Percentiles rank a stretch among this genome's conserved stretches.
These are phyloP conservation scores for Penicillium coffeae DNA, from an alignment of 495 filamentous ascomycete species.

Conservation along the genomic window DNA sequence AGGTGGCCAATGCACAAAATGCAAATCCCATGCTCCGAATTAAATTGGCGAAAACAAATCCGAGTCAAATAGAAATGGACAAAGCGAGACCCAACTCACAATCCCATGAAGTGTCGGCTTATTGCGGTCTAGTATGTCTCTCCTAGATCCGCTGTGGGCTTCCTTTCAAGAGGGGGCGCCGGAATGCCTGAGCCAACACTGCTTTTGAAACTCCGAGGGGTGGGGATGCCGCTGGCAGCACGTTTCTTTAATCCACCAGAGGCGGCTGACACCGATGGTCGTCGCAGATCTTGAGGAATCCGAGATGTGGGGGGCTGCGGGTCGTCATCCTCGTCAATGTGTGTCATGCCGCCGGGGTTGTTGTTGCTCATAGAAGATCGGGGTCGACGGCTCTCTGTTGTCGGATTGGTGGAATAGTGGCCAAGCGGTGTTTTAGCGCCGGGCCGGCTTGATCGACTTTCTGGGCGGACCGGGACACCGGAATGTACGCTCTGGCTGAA, in stretches of 20 bases:
- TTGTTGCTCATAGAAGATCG: slow-evolving; percentile 48
- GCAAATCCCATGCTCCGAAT: slow-evolving; percentile 2
- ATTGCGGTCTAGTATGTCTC: slow-evolving; percentile 62
- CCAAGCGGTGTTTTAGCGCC: slow-evolving; percentile 61
- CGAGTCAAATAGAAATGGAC: slow-evolving; percentile 4
- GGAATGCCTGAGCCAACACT: slow-evolving; percentile 40
- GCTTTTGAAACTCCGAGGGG: slow-evolving; percentile 48
- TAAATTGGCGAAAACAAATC: slow-evolving; percentile 2
- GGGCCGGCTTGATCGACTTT: slow-evolving; percentile 66
- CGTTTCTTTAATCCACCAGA: slow-evolving; percentile 40
- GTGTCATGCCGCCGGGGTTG: slow-evolving; percentile 35
- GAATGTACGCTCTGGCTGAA: slow-evolving; percentile 42
- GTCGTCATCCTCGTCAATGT: slow-evolving; percentile 43
- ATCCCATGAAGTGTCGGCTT: no score
- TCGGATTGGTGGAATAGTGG: slow-evolving; percentile 46
- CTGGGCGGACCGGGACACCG: slow-evolving; percentile 43
- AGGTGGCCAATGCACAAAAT: slow-evolving; percentile 14
- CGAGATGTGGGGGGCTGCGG: slow-evolving; percentile 34
- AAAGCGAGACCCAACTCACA: slow-evolving; percentile 1
- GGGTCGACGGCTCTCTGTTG: slow-evolving; percentile 43
- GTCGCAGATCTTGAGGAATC: slow-evolving; percentile 22
- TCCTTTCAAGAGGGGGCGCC: slow-evolving; percentile 51
- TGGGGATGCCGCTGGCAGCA: slow-evolving; percentile 54
- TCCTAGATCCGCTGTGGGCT: slow-evolving; percentile 56
- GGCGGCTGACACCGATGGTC: slow-evolving; percentile 35